Evolutionary conservation across 2,329 filamentous ascomycete genomes (phyloP).

Genomic region (Acarospora socialis): DNA sequence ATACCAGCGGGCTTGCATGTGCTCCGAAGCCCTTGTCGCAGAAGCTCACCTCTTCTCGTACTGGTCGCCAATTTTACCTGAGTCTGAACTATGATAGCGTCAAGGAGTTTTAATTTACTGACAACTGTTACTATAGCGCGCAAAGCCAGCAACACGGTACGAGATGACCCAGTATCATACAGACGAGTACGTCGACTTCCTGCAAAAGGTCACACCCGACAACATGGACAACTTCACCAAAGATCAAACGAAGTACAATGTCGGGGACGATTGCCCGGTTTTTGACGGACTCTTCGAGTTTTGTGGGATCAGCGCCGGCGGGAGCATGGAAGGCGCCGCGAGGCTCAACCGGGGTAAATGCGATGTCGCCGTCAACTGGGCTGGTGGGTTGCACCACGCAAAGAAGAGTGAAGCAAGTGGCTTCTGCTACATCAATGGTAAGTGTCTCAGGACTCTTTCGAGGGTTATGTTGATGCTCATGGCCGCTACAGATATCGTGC

Average conservation of each 20-base stretch:
- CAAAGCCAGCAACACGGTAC: conserved; percentile 59
- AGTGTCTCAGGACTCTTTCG: conserved; percentile 7
- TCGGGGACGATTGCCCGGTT: conserved; percentile 50
- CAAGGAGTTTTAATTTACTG: too few relatives aligned
- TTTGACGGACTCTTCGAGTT: conserved; percentile 59
- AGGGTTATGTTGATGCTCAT: background rate
- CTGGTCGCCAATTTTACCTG: too few relatives aligned
- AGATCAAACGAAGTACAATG: conserved; percentile 71
- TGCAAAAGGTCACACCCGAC: conserved; percentile 84
- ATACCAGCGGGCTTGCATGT: too few relatives aligned
- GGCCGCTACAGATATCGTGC: conserved; percentile 41
- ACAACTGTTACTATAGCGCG: conserved; percentile 50
- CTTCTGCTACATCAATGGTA: conserved; percentile 93
- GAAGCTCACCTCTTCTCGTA: background rate
- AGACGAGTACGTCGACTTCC: conserved; percentile 59
- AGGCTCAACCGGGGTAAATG: conserved; percentile 53
- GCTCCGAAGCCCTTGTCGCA: background rate
- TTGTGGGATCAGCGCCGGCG: conserved; percentile 55
- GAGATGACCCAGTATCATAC: conserved; percentile 64
- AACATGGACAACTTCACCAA: conserved; percentile 92
- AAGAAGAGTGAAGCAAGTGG: conserved; percentile 90
- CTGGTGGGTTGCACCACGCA: conserved; percentile 88
- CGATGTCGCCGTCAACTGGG: conserved; percentile 68
- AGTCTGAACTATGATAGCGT: too few relatives aligned
- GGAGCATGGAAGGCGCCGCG: conserved; percentile 58